Percentiles rank a stretch among this genome's conserved stretches.
phyloP scores from a whole-genome alignment of 2,329 filamentous ascomycete genomes.

The Fusarium continuum region DNA sequence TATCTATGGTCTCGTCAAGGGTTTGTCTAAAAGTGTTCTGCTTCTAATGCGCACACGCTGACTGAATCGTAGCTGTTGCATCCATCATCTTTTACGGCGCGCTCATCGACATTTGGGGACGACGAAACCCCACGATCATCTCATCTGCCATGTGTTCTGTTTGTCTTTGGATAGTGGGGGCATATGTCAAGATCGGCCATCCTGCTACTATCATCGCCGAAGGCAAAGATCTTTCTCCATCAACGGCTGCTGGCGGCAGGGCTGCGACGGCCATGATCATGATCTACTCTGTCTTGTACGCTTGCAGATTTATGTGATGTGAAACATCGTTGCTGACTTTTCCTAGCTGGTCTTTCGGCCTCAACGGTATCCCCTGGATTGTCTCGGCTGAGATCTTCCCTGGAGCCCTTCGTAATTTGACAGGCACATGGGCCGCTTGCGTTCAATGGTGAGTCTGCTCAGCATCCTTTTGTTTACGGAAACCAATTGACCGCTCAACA shows the following conservation, averaged over 20 bases:
- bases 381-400: slow-evolving; percentile 57
- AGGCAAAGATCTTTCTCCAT: slow-evolving; percentile 54
- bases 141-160: slow-evolving; percentile 58
- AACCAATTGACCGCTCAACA: not conserved
- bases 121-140: slow-evolving; percentile 55
- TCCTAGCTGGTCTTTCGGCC: slow-evolving; percentile 54
- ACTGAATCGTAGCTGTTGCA: slow-evolving; percentile 44
- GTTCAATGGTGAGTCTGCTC: slow-evolving; percentile 47
- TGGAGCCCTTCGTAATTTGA: slow-evolving; percentile 53
- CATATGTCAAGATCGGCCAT: slow-evolving; percentile 62
- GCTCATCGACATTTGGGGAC: slow-evolving; percentile 53
- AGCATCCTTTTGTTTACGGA: accelerated
- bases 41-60: not conserved
- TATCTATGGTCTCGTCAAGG: slow-evolving; percentile 59
- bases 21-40: not conserved
- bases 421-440: slow-evolving; percentile 53
- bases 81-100: slow-evolving; percentile 54
- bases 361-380: slow-evolving; percentile 58
- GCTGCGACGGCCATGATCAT: slow-evolving; percentile 65
- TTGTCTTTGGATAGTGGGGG: slow-evolving; percentile 62
- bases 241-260: slow-evolving; percentile 57
- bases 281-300: slow-evolving; percentile 63
- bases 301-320: accelerated
- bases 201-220: slow-evolving; percentile 56
- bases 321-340: not conserved